Conservation (phyloP, 495 filamentous ascomycete genomes). For the Neurospora tetraspora region DNA sequence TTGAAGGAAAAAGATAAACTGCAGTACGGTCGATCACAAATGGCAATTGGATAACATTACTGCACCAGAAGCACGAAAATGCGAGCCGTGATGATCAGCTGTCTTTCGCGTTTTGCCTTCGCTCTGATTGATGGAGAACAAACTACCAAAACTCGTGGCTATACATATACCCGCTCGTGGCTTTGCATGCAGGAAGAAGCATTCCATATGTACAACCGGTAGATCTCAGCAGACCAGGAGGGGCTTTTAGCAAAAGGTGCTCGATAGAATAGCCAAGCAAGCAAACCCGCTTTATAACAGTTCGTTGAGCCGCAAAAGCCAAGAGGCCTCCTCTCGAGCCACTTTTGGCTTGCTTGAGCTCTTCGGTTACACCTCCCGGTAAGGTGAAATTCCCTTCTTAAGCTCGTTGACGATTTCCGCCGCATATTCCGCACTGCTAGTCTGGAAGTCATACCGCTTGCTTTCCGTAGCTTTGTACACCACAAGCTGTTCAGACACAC, state of each 20-base stretch:
- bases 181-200: neutral
- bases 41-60: neutral
- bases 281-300: neutral
- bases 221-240: neutral
- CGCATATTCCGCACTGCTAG: constrained; percentile 67
- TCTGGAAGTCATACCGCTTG: constrained; percentile 96
- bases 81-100: neutral
- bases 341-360: neutral
- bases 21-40: neutral
- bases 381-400: constrained; percentile 56
- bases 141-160: neutral
- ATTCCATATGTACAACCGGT: neutral
- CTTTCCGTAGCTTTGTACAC: constrained; percentile 75
- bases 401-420: constrained; percentile 83
- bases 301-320: neutral
- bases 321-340: neutral
- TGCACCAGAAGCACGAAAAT: neutral
- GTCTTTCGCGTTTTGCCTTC: neutral
- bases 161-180: neutral
- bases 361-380: constrained; percentile 24
- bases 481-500: constrained; percentile 40
- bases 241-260: neutral
- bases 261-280: neutral
- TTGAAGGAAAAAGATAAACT: neutral
- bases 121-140: neutral